phyloP scores from a whole-genome alignment of 2,329 filamentous ascomycete genomes.

The Helicocarpus griseus region DNA sequence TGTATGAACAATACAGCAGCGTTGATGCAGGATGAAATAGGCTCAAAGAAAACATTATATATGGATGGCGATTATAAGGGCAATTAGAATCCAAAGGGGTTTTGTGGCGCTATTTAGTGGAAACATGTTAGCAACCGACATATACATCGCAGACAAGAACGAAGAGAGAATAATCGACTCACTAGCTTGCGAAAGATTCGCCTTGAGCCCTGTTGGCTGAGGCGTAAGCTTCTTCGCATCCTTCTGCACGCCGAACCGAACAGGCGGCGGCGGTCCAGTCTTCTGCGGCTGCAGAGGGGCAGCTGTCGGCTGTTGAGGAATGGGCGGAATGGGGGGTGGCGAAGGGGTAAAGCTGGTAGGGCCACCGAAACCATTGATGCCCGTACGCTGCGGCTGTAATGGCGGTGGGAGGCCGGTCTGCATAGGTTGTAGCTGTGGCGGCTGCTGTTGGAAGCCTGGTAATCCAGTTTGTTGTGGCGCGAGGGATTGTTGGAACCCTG shows the following conservation, averaged over 20 bases:
- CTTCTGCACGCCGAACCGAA: conserved; percentile 73
- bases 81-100: conserved; percentile 58
- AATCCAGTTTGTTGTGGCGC: conserved; percentile 34
- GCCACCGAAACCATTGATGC: conserved; percentile 41
- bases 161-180: conserved; percentile 42
- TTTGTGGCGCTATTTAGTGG: conserved; percentile 49
- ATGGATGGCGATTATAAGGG: not conserved
- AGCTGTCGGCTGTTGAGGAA: conserved; percentile 48
- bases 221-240: conserved; percentile 67
- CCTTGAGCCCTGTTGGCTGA: conserved; percentile 79
- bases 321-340: conserved; percentile 44
- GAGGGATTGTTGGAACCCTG: conserved; percentile 47
- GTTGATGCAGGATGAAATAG: not conserved
- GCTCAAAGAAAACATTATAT: not conserved
- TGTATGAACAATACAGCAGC: not conserved
- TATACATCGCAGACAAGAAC: conserved; percentile 1
- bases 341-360: conserved; percentile 41
- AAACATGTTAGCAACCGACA: no score
- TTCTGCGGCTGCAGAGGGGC: conserved; percentile 64
- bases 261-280: conserved; percentile 75
- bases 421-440: conserved; percentile 41
- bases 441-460: conserved; percentile 39
- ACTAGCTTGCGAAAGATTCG: conserved; percentile 93
- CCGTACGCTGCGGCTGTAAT: conserved; percentile 40
- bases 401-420: conserved; percentile 34